Evolutionary conservation across 768 basidiomycete genomes (phyloP), one percentile per base, ranked within the genome.

Genomic region (Gymnopilus dilepis): DNA sequence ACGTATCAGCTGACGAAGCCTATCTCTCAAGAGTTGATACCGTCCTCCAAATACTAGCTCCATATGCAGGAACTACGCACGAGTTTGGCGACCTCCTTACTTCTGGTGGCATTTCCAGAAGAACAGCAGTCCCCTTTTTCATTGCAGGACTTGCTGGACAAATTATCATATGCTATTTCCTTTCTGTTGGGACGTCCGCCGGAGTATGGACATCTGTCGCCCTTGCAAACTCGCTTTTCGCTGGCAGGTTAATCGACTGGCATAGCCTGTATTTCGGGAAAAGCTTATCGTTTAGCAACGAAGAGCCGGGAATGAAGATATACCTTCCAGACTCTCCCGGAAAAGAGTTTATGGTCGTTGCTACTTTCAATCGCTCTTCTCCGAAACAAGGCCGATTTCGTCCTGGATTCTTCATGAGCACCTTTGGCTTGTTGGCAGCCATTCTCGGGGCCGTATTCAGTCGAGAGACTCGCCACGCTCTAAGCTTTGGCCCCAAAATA

Each of bases 131-230:
- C 45, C 67, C 71, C 13, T 73, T 73, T 61, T 63, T 73, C 37
- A 31, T 69, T 3, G 62, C 67, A 28, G 70, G 72, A 12, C 47
- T 70, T 7, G 56, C 67, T 24, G 70, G 69, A 8, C 71, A 72
- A 62, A 61, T 64, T 6, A 45, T 67, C 34, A 61, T 72, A 15
- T 73, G 72, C 56, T 73, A 71, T 48, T 69, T 71, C 60, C 70
- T 73, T 34, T 53, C 63, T 37, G 66, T 71, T 24, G 69, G 69
- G 57, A 68, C 69, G 4, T 63, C 63, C n/a, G 72, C 70, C 19
- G 70, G 72, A 6, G 61, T 73, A 42, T 73, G 70, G 70, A 71
- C 67, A 2, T 65, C 58, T 37, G 69, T 73, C 22, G 69, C 65
- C 17, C 63, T 73, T 12, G 62, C 69, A 11, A 71, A 73, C 56